Base-by-base conservation (phyloP, 2,329 filamentous ascomycete genomes). In the Aspergillus sp. region DNA sequence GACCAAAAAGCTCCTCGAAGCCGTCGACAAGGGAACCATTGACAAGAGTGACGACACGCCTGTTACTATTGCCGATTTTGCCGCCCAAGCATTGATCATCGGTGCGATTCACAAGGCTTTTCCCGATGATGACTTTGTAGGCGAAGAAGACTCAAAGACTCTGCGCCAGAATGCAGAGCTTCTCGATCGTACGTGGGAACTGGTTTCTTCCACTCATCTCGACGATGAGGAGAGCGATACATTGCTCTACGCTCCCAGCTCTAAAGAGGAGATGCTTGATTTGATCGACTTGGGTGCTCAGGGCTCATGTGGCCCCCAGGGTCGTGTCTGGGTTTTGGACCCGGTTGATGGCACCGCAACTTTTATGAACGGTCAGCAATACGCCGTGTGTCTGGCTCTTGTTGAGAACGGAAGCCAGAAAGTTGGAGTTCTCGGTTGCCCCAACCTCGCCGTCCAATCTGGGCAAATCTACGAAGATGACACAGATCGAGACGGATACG, bases 21-120 rank as follows among this genome's bases (percentile, higher is more conserved):
- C 66, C 13, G 67, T 74, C n/a, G 68, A 71, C 49, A 76, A 76
- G 51, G 69, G 68, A 44, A 71, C 69, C 19, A 67, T 81, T 41
- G 71, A 75, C 55, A 83, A 84, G 58, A 69, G 68, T 44, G 81
- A 84, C 58, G 66, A 71, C 39, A 76, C 75, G 0, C 81, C 81
- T 26, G 81, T 85, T 40, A 83, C 81, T 1, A 74, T 81, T 32
- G 80, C 79, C 46, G 81, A 84, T 58, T 83, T 83, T 56, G 80
- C 78, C 33, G 76, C 78, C 2, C 81, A 85, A 59, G 79, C 80
- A 7, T 67, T 83, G 31, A 71, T 85, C 52, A 82, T 82, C 53
- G 69, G 68, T 44, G 73, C 77, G 27, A 64, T 83, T 37, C 77
- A 74, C 54, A 60, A 64, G 27, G 69, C 62, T 37, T 83, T 80